Conservation (phyloP, 306 rosid species). For the Cucumis cinereus region DNA sequence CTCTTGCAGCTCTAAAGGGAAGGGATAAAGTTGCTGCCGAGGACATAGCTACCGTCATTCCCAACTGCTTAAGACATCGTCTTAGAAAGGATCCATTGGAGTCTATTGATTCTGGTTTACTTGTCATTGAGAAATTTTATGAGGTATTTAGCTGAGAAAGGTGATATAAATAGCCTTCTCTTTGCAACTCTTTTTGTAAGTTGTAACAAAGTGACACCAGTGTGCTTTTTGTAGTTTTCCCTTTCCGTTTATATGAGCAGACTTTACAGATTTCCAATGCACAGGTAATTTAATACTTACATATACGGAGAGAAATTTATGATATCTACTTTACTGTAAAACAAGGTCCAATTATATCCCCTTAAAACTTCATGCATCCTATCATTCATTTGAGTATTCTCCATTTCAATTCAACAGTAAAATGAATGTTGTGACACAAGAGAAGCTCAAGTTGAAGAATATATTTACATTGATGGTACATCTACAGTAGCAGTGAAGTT, state of each 20-base stretch:
- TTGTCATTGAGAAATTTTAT: slow-evolving; percentile 77
- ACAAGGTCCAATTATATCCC: background rate
- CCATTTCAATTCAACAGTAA: background rate
- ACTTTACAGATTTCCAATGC: background rate
- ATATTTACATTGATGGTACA: background rate
- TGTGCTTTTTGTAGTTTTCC: slow-evolving; percentile 8
- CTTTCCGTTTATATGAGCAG: background rate
- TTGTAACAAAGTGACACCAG: slow-evolving; percentile 15
- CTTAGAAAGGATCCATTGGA: slow-evolving; percentile 95
- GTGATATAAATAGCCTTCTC: background rate
- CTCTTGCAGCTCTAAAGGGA: slow-evolving; percentile 78
- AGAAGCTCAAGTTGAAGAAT: background rate
- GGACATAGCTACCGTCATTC: slow-evolving; percentile 87
- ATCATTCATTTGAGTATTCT: background rate
- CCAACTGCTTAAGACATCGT: slow-evolving; percentile 91
- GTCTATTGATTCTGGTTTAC: slow-evolving; percentile 87
- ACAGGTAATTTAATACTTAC: background rate
- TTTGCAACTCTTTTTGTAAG: slow-evolving; percentile 13
- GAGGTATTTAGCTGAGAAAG: slow-evolving; percentile 57
- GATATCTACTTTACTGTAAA: background rate
- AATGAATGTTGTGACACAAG: background rate
- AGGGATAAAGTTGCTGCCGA: slow-evolving; percentile 57
- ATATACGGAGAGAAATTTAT: background rate
- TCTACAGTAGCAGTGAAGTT: background rate
- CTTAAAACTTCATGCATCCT: background rate